Base-by-base conservation (phyloP, 768 basidiomycete genomes). In the Phaeolepiota aurea region DNA sequence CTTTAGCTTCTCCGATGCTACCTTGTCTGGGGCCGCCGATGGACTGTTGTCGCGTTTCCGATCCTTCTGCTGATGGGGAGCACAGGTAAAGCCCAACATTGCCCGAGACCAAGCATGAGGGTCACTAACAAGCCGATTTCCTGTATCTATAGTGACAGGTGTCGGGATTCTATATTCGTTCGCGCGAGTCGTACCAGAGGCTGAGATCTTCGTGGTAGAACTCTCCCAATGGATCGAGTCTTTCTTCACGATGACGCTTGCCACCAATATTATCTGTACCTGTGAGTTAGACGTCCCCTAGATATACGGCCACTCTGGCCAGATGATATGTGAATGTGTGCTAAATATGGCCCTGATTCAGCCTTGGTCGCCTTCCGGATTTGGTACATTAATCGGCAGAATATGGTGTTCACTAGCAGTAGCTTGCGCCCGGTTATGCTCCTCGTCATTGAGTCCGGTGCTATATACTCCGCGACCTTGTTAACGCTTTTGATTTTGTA, bases 181-280 rank as follows among this genome's bases (percentile, higher is more conserved):
- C 28, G 52, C 48, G 11, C 38, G 37, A 7, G 49, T 56, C 21
- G 44, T 40, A 10, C 47, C 25, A 7, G 25, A 56, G 14, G 50
- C 51, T 16, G 48, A 54, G 22, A 54, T 62, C 20, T 63, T 66
- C 45, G 25, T 28, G 25, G 25, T 28, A n/a, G 50, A 59, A 30
- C 47, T 59, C 11, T 50, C 49, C 31, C 43, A 52, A 15, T 64
- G 65, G 63, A 60, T 63, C 32, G 37, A 54, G 15, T 47, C 59
- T 10, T 66, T 64, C 50, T 62, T 65, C 45, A 53, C 56, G 2
- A 41, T 58, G 34, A 62, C 63, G 7, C 54, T 64, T 13, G 49
- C 56, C 2, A 59, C 55, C 7, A 65, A 63, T 46, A 39, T 59
- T 31, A 46, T 53, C 28, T 64, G 61, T 38, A 61, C 59, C 13